A percentile compares a stretch with the other conserved stretches of the same genome.
Evolutionary conservation across 768 basidiomycete species (phyloP).

Genomic region (Crepidotus variabilis): DNA sequence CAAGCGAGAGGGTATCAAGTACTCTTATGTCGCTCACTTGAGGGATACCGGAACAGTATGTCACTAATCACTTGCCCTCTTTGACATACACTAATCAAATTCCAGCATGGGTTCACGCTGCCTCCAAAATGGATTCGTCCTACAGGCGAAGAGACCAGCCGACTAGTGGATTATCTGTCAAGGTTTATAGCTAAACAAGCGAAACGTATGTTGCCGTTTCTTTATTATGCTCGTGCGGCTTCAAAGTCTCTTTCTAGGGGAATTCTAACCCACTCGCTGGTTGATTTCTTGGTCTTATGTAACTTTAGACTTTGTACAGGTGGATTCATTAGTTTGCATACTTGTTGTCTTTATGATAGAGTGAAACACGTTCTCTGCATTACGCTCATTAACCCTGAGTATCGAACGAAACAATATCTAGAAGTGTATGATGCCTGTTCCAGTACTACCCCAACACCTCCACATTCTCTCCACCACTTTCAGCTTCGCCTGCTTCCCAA

Average conservation of each 20-base stretch:
- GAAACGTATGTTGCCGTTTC: slow-evolving; percentile 23
- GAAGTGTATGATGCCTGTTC: slow-evolving; percentile 53
- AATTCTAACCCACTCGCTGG: neutral
- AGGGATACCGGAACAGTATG: slow-evolving; percentile 34
- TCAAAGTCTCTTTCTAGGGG: neutral
- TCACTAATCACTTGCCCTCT: neutral
- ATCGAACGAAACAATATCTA: neutral
- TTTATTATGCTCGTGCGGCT: no score
- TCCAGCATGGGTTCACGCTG: slow-evolving; percentile 73
- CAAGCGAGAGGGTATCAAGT: slow-evolving; percentile 25
- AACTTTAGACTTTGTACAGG: neutral
- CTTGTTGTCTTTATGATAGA: neutral
- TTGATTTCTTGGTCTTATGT: neutral
- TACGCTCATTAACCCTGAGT: neutral
- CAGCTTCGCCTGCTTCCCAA: slow-evolving; percentile 69
- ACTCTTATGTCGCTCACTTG: slow-evolving; percentile 29
- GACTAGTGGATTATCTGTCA: slow-evolving; percentile 63
- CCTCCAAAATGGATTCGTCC: slow-evolving; percentile 72
- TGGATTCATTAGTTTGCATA: neutral
- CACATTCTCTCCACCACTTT: slow-evolving; percentile 81
- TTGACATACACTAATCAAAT: neutral
- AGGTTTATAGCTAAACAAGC: slow-evolving; percentile 53
- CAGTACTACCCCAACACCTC: slow-evolving; percentile 69
- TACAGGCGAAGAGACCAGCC: slow-evolving; percentile 72
- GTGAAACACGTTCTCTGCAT: neutral